A percentile compares a stretch with the other conserved stretches of the same genome.
phyloP scores from a whole-genome alignment of 176 grass and related monocot genomes.

The Neostapfia colusana region DNA sequence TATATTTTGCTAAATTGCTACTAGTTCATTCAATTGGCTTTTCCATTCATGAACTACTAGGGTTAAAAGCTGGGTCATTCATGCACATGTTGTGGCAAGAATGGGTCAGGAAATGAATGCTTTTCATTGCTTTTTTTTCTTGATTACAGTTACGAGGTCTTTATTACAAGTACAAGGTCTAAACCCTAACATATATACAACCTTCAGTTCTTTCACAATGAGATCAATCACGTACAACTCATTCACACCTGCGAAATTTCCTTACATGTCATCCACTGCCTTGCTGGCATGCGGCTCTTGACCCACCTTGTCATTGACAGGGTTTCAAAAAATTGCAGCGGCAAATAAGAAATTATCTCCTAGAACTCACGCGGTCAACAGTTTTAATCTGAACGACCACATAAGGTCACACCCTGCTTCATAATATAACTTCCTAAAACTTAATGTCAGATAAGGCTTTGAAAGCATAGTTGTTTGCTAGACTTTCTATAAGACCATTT shows the following conservation, averaged over 20 bases:
- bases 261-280: neutral
- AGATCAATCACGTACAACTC: neutral
- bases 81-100: neutral
- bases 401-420: neutral
- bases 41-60: neutral
- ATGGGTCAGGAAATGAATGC: neutral
- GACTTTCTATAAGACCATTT: neutral
- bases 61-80: neutral
- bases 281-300: neutral
- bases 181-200: neutral
- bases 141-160: too few relatives aligned
- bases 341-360: too few relatives aligned
- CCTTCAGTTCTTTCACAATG: neutral
- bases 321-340: too few relatives aligned
- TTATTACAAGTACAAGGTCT: too few relatives aligned
- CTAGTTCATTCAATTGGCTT: neutral
- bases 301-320: too few relatives aligned
- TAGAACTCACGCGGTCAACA: neutral
- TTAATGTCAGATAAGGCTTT: neutral
- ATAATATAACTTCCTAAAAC: neutral
- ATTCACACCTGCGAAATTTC: neutral
- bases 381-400: neutral
- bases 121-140: neutral
- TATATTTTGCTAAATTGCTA: slow-evolving; percentile 12
- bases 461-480: neutral